phyloP scores from a whole-genome alignment of 768 basidiomycete genomes.

The Xanthoconium stramineum region DNA sequence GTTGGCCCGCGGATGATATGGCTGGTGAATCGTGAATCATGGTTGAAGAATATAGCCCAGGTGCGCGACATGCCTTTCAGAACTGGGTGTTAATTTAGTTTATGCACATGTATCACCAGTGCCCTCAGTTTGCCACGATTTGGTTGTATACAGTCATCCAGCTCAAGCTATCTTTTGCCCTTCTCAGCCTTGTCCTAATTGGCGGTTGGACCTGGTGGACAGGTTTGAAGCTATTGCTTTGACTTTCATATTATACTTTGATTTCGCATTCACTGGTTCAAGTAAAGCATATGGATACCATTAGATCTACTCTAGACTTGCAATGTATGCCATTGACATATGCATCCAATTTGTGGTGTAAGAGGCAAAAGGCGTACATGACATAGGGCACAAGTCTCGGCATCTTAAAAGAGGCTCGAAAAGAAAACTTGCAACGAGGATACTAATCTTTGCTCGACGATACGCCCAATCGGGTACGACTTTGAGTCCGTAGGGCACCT shows the following conservation, averaged over 20 bases:
- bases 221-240: constrained; percentile 45
- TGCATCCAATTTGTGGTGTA: neutral
- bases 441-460: constrained; percentile 65
- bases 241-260: constrained; percentile 4
- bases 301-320: neutral
- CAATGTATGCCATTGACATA: constrained; percentile 11
- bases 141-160: constrained; percentile 79
- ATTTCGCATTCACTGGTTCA: neutral
- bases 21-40: constrained; percentile 65
- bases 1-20: constrained; percentile 69
- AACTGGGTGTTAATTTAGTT: neutral
- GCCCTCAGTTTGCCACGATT: constrained; percentile 71
- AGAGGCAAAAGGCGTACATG: neutral
- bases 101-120: constrained; percentile 37
- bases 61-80: constrained; percentile 33
- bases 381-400: neutral
- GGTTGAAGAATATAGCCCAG: constrained; percentile 72
- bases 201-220: constrained; percentile 62
- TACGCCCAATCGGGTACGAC: constrained; percentile 66
- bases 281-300: neutral
- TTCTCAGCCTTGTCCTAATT: constrained; percentile 51
- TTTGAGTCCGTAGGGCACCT: constrained; percentile 72
- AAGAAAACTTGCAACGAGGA: neutral
- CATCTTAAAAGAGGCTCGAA: neutral
- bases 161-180: constrained; percentile 60